phyloP scores from a whole-genome alignment of 495 filamentous ascomycete genomes.

The Penicillium cataractarum region DNA sequence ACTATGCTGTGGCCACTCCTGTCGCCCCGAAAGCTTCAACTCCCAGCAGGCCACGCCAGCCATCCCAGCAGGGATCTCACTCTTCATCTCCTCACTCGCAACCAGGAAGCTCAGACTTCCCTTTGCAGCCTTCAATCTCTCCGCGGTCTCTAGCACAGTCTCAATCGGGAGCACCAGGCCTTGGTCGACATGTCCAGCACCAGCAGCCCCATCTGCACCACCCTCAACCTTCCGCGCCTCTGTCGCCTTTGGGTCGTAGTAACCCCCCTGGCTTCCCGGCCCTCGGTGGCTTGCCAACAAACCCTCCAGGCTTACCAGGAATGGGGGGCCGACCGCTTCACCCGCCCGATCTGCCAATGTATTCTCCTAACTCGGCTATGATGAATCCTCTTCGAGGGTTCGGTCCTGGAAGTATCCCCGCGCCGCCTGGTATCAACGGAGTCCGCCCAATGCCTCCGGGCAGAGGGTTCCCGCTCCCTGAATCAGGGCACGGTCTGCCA shows the following conservation, averaged over 20 bases:
- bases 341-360: constrained; percentile 58
- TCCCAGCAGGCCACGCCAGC: constrained; percentile 71
- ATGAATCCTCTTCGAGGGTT: constrained; percentile 56
- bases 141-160: constrained; percentile 45
- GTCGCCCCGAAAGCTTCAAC: constrained; percentile 81
- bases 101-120: constrained; percentile 40
- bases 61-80: constrained; percentile 80
- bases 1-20: constrained; percentile 76
- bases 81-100: constrained; percentile 64
- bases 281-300: constrained; percentile 53
- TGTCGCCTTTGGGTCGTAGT: constrained; percentile 57
- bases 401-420: constrained; percentile 59
- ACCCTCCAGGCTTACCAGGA: constrained; percentile 61
- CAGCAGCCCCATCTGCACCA: constrained; percentile 51
- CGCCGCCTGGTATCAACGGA: constrained; percentile 62
- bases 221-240: constrained; percentile 54
- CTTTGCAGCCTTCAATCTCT: constrained; percentile 43
- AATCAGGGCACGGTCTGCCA: constrained; percentile 43
- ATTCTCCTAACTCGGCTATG: constrained; percentile 51
- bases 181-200: constrained; percentile 33
- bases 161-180: constrained; percentile 37
- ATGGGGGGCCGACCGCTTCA: constrained; percentile 39
- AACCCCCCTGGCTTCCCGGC: constrained; percentile 52
- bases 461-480: constrained; percentile 62
- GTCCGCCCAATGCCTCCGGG: constrained; percentile 61